Evolutionary conservation across 1,284 basidiomycete genomes (phyloP).

Genomic region (Tranzscheliella williamsii): DNA sequence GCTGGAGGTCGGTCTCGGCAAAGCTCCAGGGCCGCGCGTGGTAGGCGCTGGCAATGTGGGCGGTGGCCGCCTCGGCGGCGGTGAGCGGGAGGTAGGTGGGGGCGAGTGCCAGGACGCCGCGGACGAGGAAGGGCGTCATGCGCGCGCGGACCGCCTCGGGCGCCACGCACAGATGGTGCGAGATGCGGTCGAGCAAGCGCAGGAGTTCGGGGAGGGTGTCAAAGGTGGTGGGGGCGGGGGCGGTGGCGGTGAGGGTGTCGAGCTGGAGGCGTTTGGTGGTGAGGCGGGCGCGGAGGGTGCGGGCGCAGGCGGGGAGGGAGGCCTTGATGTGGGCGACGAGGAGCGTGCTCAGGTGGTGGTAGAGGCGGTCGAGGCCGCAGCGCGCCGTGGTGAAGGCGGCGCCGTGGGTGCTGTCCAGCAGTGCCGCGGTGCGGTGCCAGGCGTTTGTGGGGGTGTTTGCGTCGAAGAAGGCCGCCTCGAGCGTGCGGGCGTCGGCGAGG

Average conservation of each 20-base stretch:
- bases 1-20: not conserved
- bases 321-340: too few relatives aligned
- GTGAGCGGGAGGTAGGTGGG: constrained; percentile 12
- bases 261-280: constrained; percentile 3
- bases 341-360: too few relatives aligned
- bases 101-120: not conserved
- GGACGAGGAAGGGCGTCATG: constrained; percentile 1
- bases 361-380: too few relatives aligned
- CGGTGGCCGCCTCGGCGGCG: constrained; percentile 1
- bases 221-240: too few relatives aligned
- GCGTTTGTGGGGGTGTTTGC: too few relatives aligned
- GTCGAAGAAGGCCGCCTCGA: too few relatives aligned
- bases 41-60: not conserved
- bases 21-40: constrained; percentile 5
- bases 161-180: constrained; percentile 1
- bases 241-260: constrained; percentile 7
- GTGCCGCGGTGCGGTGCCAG: too few relatives aligned
- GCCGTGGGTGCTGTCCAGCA: too few relatives aligned
- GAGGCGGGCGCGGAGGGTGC: too few relatives aligned
- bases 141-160: not conserved
- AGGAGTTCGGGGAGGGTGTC: not conserved
- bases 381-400: too few relatives aligned
- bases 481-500: too few relatives aligned
- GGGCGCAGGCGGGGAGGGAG: too few relatives aligned
- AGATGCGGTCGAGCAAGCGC: not conserved